A percentile compares a stretch with the other conserved stretches of the same genome.
These are phyloP conservation scores for Hypoxylon fragiforme DNA, from an alignment of 495 filamentous ascomycete genomes.

Conservation along the genomic window DNA sequence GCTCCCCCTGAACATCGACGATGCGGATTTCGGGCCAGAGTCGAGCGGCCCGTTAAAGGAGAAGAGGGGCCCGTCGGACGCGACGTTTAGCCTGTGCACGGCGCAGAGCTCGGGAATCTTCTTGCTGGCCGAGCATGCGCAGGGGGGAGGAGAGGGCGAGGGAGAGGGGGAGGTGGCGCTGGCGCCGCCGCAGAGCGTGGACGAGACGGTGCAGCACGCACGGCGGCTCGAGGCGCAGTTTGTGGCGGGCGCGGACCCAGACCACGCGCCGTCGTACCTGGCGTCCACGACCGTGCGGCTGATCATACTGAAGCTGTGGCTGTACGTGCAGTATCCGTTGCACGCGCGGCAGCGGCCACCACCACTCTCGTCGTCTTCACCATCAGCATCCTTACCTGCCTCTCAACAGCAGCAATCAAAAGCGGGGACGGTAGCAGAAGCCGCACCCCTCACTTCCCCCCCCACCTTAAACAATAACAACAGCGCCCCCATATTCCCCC, in stretches of 20 bases:
- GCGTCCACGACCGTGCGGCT: constrained; percentile 48
- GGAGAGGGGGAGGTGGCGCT: neutral
- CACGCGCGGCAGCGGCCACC: constrained; percentile 31
- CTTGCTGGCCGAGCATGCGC: constrained; percentile 34
- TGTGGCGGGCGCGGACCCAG: constrained; percentile 31
- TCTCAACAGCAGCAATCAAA: no score
- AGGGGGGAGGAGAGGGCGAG: neutral
- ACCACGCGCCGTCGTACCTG: constrained; percentile 29
- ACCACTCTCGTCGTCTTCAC: neutral
- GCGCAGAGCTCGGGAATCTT: constrained; percentile 60
- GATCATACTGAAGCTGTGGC: constrained; percentile 66
- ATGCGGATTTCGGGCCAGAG: constrained; percentile 65
- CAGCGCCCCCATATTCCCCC: constrained; percentile 7
- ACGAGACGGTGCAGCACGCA: constrained; percentile 33
- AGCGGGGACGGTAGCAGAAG: no score
- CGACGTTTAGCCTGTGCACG: constrained; percentile 67
- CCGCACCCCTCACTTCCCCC: no score
- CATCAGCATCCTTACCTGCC: neutral
- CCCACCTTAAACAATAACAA: no score
- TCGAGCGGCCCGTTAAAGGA: constrained; percentile 52
- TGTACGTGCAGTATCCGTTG: constrained; percentile 65
- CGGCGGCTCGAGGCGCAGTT: constrained; percentile 37
- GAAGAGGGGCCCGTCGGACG: constrained; percentile 63
- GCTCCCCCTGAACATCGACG: constrained; percentile 69
- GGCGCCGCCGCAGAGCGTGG: constrained; percentile 21